Conservation (phyloP, 192 early-diverging fungal genomes). For the Kappamyces sp. region DNA sequence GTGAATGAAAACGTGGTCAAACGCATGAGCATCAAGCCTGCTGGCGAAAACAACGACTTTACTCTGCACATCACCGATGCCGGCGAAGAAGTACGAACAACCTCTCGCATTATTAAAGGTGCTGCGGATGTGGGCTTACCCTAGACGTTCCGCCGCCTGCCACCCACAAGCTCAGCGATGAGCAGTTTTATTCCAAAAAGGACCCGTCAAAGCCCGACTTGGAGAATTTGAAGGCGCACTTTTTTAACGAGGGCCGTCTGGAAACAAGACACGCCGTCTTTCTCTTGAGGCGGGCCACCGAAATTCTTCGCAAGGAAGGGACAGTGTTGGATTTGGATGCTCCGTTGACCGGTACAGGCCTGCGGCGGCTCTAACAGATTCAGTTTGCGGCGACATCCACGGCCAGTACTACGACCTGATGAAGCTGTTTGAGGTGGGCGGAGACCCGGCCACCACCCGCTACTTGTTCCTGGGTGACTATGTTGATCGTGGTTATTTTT, state of each 20-base stretch:
- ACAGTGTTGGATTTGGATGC: constrained; percentile 84
- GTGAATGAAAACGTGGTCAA: constrained; percentile 15
- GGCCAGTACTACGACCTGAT: constrained; percentile 98
- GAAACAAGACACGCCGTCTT: constrained; percentile 85
- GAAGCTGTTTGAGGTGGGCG: constrained; percentile 97
- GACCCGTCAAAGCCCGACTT: constrained; percentile 69
- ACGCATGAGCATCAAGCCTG: constrained; percentile 7
- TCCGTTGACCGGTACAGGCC: constrained; percentile 73
- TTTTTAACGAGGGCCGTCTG: constrained; percentile 86
- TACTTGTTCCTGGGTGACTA: constrained; percentile 96
- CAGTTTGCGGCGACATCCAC: constrained; percentile 96
- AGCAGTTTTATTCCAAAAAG: constrained; percentile 64
- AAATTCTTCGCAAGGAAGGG: constrained; percentile 71
- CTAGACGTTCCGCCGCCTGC: constrained; percentile 55
- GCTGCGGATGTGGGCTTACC: constrained; percentile 1
- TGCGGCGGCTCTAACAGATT: background rate
- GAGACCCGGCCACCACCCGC: constrained; percentile 79
- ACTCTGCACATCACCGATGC: constrained; percentile 67
- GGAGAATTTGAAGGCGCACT: constrained; percentile 83
- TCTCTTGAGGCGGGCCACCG: constrained; percentile 78
- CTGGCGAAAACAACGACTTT: constrained; percentile 61
- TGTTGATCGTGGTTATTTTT: constrained; percentile 96
- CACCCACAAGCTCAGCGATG: constrained; percentile 46
- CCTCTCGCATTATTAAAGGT: constrained; percentile 75
- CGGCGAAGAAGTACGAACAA: constrained; percentile 65